Percentiles rank a stretch among this genome's conserved stretches.
phyloP scores from a whole-genome alignment of 2,329 filamentous ascomycete species.

The Colletotrichum nymphaeae region DNA sequence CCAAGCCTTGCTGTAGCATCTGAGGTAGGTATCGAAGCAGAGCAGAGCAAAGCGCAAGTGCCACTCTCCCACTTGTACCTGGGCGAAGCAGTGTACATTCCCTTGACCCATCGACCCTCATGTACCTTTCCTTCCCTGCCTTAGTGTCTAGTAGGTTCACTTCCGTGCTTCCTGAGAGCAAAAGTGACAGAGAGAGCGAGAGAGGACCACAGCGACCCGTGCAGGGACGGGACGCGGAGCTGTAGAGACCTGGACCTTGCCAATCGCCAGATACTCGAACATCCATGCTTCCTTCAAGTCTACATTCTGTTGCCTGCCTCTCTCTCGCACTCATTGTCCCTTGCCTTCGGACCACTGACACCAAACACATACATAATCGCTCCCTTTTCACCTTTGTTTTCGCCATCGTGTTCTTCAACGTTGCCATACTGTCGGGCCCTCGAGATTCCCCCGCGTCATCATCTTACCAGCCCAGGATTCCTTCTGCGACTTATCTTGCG shows the following conservation, averaged over 20 bases:
- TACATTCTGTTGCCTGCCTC: not conserved
- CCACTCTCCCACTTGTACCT: not conserved
- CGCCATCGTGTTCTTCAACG: not conserved
- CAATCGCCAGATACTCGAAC: not conserved
- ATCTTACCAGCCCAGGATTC: not conserved
- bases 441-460: not conserved
- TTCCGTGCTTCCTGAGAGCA: not conserved
- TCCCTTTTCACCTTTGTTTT: conserved; percentile 1
- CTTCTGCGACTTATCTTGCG: not conserved
- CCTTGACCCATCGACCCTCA: not conserved
- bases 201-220: conserved; percentile 22
- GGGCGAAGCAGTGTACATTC: conserved; percentile 5
- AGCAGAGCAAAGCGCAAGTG: too few relatives aligned
- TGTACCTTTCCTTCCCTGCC: conserved; percentile 12
- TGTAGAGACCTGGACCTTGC: conserved; percentile 14
- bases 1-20: not conserved
- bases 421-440: not conserved
- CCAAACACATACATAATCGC: conserved; percentile 4
- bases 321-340: not conserved
- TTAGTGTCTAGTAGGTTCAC: not conserved
- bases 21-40: not conserved
- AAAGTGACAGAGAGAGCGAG: not conserved
- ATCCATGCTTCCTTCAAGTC: not conserved
- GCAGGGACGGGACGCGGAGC: conserved; percentile 15
- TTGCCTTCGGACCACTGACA: not conserved